Evolutionary conservation across 345 rosid genomes (phyloP), one percentile per base, ranked within the genome.

Genomic region (Pugionium dolabratum): DNA sequence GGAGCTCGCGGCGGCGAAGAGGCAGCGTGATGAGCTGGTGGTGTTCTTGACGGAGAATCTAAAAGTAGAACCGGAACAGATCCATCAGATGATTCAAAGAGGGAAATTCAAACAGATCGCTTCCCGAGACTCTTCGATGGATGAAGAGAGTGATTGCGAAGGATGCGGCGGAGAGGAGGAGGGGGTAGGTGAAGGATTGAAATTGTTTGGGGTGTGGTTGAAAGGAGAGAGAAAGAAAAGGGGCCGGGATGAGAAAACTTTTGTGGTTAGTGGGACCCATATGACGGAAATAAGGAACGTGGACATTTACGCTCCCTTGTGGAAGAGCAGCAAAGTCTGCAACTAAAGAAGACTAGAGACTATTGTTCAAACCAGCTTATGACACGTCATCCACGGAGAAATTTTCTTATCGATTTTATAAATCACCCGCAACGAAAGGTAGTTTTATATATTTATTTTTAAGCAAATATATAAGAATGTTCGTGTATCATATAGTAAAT

Each of bases 121-220:
- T 0, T 4, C 74, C 29, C 51, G 33, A 34, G 26, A 29, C 9
- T 39, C 46, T 9, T 39, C 5, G 41, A 6, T 1, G 39, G 75
- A 52, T 4, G 79, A 43, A 40, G 72, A 27, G 0, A 53, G 61
- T 32, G 64, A 29, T 1, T 46, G 51, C 18, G 67, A 64, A 40
- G 64, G 59, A 1, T 75, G 27, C 2, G 70, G 46, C 9, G 78
- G 58, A 2, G 82, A 59, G 1, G 69, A 5, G 4, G 76, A 60
- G 9, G 81, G 71, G 35, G 79, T 54, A 4, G 87, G 78, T 37
- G 82, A 62, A 59, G 73, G 79, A 2, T 66, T 83, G 85, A 92
- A 89, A 71, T 80, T 92, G 58, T 92, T 92, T 44, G 98, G 98
- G 42, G 98, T 87, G 32, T 75, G 89, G 90, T 36, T 92, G 84